Conservation (phyloP, 208 protist species). For the Tetramitus jugosus region DNA sequence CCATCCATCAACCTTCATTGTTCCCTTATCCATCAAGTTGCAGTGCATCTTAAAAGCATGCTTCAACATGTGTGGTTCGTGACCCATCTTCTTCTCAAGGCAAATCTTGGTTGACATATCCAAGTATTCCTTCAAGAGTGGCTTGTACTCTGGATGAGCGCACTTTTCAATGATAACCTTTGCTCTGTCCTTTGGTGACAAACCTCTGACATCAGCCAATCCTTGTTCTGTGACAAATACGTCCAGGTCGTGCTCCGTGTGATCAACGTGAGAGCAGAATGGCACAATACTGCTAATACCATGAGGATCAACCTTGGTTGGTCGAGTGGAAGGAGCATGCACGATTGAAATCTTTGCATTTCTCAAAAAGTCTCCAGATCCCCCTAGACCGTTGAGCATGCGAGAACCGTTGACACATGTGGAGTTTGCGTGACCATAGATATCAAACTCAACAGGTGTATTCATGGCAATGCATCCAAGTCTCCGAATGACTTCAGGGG, state of each 20-base stretch:
- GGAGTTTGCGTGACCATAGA: constrained; percentile 43
- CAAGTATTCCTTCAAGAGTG: constrained; percentile 41
- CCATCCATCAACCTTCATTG: constrained; percentile 45
- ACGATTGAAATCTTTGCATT: constrained; percentile 36
- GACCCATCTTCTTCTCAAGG: constrained; percentile 12
- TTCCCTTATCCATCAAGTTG: constrained; percentile 44
- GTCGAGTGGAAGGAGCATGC: constrained; percentile 36
- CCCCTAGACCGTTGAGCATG: constrained; percentile 45
- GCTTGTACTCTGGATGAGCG: constrained; percentile 47
- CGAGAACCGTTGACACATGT: constrained; percentile 26
- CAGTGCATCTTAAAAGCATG: constrained; percentile 39
- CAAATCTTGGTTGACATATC: constrained; percentile 9
- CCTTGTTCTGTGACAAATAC: constrained; percentile 40
- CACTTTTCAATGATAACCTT: constrained; percentile 44
- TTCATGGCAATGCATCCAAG: constrained; percentile 42
- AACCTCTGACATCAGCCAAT: constrained; percentile 36
- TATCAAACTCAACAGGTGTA: constrained; percentile 44
- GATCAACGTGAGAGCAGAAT: constrained; percentile 35
- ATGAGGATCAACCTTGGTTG: constrained; percentile 34
- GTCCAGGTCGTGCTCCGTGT: constrained; percentile 41
- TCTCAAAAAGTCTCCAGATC: constrained; percentile 41
- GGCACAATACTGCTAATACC: constrained; percentile 38
- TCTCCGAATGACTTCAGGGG: constrained; percentile 34
- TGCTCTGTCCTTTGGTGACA: constrained; percentile 29
- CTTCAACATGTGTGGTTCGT: constrained; percentile 39